Percentiles rank a stretch among this genome's conserved stretches.
Evolutionary conservation across 371 early-diverging fungal species (phyloP).

Genomic region (Mortierella sp.): DNA sequence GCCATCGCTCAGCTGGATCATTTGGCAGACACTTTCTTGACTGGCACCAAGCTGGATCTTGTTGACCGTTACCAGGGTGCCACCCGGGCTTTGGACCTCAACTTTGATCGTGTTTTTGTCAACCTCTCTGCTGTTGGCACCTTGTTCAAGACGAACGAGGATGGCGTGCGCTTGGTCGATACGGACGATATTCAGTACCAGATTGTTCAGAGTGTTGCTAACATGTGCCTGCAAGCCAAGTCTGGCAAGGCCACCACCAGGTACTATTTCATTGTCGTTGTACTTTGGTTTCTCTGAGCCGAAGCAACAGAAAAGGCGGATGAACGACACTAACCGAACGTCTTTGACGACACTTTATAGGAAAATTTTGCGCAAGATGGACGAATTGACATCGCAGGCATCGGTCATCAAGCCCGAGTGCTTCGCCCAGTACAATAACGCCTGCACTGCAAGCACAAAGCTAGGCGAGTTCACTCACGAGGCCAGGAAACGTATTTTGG

Average conservation of each 20-base stretch:
- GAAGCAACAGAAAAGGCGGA: too few species aligned
- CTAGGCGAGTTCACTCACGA: conserved; percentile 58
- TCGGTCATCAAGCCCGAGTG: conserved; percentile 66
- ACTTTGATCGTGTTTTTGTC: conserved; percentile 76
- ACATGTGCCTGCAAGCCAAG: conserved; percentile 71
- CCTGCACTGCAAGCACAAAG: conserved; percentile 66
- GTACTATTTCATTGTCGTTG: conserved; percentile 42
- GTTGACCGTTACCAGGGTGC: conserved; percentile 70
- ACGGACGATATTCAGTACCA: conserved; percentile 67
- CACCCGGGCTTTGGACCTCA: conserved; percentile 70
- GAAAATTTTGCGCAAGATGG: conserved; percentile 76
- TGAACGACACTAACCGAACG: background rate
- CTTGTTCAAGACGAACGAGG: conserved; percentile 41
- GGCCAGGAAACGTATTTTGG: conserved; percentile 24
- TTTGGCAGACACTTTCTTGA: conserved; percentile 72
- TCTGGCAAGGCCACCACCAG: conserved; percentile 73
- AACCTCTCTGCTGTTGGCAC: conserved; percentile 62
- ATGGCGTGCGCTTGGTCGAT: conserved; percentile 60
- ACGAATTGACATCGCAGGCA: conserved; percentile 72
- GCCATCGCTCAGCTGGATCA: conserved; percentile 78
- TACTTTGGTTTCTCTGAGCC: background rate
- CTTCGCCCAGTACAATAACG: conserved; percentile 65
- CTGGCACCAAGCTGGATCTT: conserved; percentile 54
- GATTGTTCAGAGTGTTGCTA: conserved; percentile 68
- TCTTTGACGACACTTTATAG: conserved; percentile 45